Evolutionary conservation across 106 monocot species (phyloP).

Genomic region (Triglochin maritima): DNA sequence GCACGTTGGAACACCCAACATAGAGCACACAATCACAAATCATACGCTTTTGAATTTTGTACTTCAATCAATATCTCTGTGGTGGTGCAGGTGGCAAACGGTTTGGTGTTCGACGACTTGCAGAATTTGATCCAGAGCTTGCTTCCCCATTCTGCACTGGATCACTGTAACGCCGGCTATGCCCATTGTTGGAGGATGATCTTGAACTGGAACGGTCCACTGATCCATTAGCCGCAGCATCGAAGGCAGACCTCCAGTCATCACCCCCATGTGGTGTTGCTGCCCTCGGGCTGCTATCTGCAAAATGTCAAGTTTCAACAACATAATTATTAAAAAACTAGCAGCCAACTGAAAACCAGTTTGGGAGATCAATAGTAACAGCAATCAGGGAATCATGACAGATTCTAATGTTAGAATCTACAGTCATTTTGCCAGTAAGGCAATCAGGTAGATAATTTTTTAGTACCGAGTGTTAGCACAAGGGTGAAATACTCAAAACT

Average conservation of each 20-base stretch:
- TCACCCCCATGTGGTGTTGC: conserved; percentile 25
- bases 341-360: neutral
- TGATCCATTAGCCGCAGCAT: conserved; percentile 60
- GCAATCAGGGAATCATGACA: too few species aligned
- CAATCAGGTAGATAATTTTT: too few species aligned
- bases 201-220: conserved; percentile 21
- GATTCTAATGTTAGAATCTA: too few species aligned
- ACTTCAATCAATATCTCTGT: conserved; percentile 2
- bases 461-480: too few species aligned
- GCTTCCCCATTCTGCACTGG: conserved; percentile 54
- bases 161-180: conserved; percentile 41
- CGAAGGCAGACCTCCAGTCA: conserved; percentile 90
- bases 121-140: conserved; percentile 41
- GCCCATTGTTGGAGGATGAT: conserved; percentile 36
- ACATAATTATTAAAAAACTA: neutral
- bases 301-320: neutral
- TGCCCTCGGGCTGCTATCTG: conserved; percentile 59
- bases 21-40: neutral
- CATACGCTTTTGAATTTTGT: neutral
- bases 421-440: too few species aligned
- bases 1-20: conserved; percentile 1
- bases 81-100: conserved; percentile 81
- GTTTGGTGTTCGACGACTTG: conserved; percentile 82
- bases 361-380: too few species aligned
- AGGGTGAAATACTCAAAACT: too few species aligned